Percentiles rank a stretch among this genome's conserved stretches.
These are phyloP conservation scores for Suillus americanus DNA, from an alignment of 768 basidiomycete genomes.

Conservation along the genomic window DNA sequence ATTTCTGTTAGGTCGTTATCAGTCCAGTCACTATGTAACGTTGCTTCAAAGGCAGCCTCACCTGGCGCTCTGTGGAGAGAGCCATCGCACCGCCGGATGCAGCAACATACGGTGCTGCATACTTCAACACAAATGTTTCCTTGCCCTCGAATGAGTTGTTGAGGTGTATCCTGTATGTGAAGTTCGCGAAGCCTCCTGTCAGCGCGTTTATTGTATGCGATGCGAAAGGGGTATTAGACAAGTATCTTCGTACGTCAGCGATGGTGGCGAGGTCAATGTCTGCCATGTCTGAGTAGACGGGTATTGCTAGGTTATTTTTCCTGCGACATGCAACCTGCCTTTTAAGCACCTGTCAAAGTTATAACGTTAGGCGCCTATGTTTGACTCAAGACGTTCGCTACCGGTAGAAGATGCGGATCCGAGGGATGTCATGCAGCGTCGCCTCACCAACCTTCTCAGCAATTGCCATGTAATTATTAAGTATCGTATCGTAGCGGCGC, in stretches of 20 bases:
- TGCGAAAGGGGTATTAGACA: constrained; percentile 48
- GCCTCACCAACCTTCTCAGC: not conserved
- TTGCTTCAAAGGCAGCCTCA: constrained; percentile 20
- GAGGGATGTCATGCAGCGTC: not conserved
- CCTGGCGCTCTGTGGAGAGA: constrained; percentile 56
- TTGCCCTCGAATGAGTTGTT: constrained; percentile 38
- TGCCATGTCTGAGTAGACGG: constrained; percentile 17
- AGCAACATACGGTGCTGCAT: constrained; percentile 47
- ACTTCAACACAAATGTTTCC: constrained; percentile 57
- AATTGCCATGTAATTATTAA: not conserved
- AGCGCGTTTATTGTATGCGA: constrained; percentile 39
- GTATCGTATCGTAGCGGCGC: too few species aligned
- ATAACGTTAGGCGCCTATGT: not conserved
- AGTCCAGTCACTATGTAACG: constrained; percentile 5
- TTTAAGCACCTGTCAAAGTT: not conserved
- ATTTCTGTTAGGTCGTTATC: constrained; percentile 35
- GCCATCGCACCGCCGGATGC: constrained; percentile 19
- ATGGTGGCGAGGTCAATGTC: constrained; percentile 27
- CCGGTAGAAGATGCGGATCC: not conserved
- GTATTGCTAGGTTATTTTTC: not conserved
- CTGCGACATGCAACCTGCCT: not conserved
- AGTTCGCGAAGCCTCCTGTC: constrained; percentile 56
- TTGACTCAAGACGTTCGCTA: not conserved
- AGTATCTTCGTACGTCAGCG: constrained; percentile 41
- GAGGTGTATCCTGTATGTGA: constrained; percentile 54